Conservation (phyloP, 148 eudicot genomes). For the Euryodendron excelsum region DNA sequence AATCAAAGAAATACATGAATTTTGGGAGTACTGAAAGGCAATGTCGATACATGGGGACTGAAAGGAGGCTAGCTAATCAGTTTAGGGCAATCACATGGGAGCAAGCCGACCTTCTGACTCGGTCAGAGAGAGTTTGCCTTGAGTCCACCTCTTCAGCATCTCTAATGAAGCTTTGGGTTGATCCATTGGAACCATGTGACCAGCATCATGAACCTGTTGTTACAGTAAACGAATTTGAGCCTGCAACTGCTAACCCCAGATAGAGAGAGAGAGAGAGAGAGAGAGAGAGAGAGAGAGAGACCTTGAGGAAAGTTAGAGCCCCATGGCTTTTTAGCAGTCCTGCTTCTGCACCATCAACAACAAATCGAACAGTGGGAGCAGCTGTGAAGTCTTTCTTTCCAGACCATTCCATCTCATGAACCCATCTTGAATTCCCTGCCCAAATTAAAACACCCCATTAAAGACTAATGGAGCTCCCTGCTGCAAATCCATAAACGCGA, state of each 20-base stretch:
- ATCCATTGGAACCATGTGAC: constrained; percentile 92
- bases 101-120: constrained; percentile 20
- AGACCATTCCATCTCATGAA: constrained; percentile 77
- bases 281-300: constrained; percentile 20
- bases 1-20: no score
- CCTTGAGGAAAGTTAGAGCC: constrained; percentile 74
- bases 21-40: no score
- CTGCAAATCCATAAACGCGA: no score
- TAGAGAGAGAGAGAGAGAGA: constrained; percentile 5
- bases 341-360: constrained; percentile 60
- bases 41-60: no score
- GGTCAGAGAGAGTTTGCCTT: constrained; percentile 36
- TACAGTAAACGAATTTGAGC: constrained; percentile 14
- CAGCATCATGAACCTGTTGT: constrained; percentile 61
- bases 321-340: constrained; percentile 60
- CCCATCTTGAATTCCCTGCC: constrained; percentile 85
- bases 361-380: constrained; percentile 47
- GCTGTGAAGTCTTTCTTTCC: constrained; percentile 55
- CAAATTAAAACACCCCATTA: not conserved
- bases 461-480: no score
- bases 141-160: constrained; percentile 75
- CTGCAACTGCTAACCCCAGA: no score
- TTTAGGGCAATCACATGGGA: constrained; percentile 13
- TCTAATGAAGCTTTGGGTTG: constrained; percentile 80
- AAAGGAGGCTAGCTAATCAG: not conserved